Evolutionary conservation across 139 green algal genomes (phyloP).

Genomic region (Chlorella vulgaris): DNA sequence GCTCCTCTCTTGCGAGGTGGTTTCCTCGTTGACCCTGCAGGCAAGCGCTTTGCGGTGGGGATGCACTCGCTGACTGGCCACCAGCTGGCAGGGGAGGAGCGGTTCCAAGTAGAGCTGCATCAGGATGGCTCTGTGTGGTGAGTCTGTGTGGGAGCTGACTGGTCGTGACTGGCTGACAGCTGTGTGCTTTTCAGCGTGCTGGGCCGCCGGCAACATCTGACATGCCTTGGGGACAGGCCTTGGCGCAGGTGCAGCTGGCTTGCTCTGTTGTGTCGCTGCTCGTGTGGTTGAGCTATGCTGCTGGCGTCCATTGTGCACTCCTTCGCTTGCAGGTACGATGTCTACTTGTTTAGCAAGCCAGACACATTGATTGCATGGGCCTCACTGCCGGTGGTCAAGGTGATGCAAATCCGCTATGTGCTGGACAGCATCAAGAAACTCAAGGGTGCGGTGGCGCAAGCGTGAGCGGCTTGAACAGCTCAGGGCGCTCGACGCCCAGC

Average conservation of each 20-base stretch:
- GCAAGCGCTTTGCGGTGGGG: slow-evolving; percentile 20
- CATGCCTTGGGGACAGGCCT: too few species aligned
- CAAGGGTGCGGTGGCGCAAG: background rate
- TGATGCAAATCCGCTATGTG: slow-evolving; percentile 25
- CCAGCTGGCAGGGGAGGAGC: slow-evolving; percentile 42
- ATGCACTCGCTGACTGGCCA: slow-evolving; percentile 34
- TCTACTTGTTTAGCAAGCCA: slow-evolving; percentile 27
- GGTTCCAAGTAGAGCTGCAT: slow-evolving; percentile 35
- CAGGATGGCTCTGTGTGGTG: slow-evolving; percentile 38
- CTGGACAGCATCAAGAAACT: background rate
- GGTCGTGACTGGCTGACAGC: too few species aligned
- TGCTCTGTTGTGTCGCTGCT: too few species aligned
- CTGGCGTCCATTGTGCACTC: background rate
- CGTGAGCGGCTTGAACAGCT: too few species aligned
- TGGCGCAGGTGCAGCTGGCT: too few species aligned
- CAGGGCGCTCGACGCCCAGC: too few species aligned
- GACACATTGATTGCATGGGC: slow-evolving; percentile 31
- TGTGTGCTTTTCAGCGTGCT: too few species aligned
- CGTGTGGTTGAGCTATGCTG: background rate
- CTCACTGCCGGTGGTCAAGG: slow-evolving; percentile 35
- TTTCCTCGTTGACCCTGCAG: slow-evolving; percentile 4
- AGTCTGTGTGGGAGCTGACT: background rate
- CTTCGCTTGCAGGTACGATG: slow-evolving; percentile 23
- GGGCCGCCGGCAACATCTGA: too few species aligned
- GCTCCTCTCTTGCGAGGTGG: background rate